Conservation (phyloP, 768 basidiomycete species). For the Suillus subluteus region DNA sequence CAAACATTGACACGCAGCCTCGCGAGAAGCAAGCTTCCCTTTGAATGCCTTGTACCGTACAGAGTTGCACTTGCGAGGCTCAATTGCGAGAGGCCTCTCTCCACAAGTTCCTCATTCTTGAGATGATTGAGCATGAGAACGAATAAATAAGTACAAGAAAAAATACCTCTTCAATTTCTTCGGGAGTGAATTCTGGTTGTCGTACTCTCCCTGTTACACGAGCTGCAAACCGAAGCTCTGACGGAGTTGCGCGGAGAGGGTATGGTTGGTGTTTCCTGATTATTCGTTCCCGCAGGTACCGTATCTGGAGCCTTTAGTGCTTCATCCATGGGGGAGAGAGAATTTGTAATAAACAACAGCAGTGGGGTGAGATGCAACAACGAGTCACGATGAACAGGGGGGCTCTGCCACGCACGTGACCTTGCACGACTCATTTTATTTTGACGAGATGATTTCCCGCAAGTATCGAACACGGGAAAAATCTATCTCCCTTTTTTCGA, state of each 20-base stretch:
- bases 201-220: not conserved
- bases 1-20: not conserved
- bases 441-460: not conserved
- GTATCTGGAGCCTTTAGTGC: not conserved
- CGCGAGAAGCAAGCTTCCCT: not conserved
- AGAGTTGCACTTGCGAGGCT: not conserved
- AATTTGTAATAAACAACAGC: not conserved
- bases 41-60: not conserved
- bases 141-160: not conserved
- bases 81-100: not conserved
- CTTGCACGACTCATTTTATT: not conserved
- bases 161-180: not conserved
- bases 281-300: not conserved
- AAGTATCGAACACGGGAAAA: not conserved
- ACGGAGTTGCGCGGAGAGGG: not conserved
- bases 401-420: no score
- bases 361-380: no score
- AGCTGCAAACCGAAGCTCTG: not conserved
- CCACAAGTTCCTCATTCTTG: not conserved
- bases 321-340: not conserved
- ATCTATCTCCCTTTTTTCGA: slow-evolving; percentile 47
- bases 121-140: not conserved
- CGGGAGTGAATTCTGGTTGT: not conserved
- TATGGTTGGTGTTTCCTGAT: not conserved
- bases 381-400: no score